Evolutionary conservation across 2,329 filamentous ascomycete genomes (phyloP), one percentile per base, ranked within the genome.

Genomic region (Blastomyces emzantsi): DNA sequence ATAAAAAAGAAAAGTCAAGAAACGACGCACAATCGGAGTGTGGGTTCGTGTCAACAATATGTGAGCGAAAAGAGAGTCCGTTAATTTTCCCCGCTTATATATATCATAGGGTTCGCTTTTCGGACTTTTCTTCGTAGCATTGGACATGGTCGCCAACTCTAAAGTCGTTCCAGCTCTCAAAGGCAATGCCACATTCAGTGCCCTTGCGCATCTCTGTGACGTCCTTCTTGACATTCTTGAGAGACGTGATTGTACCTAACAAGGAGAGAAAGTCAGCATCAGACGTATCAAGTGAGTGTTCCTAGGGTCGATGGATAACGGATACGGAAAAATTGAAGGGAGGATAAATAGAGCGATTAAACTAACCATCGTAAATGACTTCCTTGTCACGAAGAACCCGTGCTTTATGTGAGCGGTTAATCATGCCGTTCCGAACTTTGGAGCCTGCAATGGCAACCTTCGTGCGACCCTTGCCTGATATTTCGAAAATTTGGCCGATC

Each of bases 141-240:
- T 97, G 94, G 66, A 99, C 83, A 74, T 88, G 85, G 77, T 99
- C 94, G 36, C 93, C 94, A 17, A 86, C 80, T 71, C 87, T 75
- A 73, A 97, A 89, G 28, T 86, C 89, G 58, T 88, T 82, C 86
- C 91, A 99, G 41, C 81, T 83, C 2, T 88, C 86, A 71, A 99
- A 93, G 61, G 85, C 87, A 68, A 99, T 87, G 68, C 94, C 94
- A 71, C 94, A 99, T 76, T 99, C 94, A n/a, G 83, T 85, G 64
- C 92, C 92, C 77, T 96, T 97, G 70, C 86, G 87, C 86, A 96
- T 94, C 72, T 96, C 90, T 56, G 81, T 80, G 39, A 94, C 90
- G 68, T 97, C 90, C 74, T 95, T 95, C 82, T 97, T 97, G 74
- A 89, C 86, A 71, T 95, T 90, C 79, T 94, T 97, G 64, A 99